Conservation (phyloP, 2,329 filamentous ascomycete genomes). For the Fusarium musae region DNA sequence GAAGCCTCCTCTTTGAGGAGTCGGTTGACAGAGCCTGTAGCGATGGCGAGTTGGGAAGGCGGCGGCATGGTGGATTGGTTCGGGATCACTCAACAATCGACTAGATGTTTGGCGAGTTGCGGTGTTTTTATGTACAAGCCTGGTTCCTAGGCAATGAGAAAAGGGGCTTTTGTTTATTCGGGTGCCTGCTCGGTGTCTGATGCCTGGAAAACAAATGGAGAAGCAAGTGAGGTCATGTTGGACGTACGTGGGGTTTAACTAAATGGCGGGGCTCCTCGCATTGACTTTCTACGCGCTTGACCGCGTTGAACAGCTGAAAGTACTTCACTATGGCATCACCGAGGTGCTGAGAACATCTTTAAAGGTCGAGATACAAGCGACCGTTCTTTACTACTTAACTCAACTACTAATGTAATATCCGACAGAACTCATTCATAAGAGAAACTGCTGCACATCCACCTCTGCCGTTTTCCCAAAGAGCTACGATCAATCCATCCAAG, state of each 20-base stretch:
- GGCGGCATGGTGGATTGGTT: slow-evolving; percentile 71
- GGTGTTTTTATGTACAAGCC: not conserved
- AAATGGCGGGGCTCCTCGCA: slow-evolving; percentile 40
- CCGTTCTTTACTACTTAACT: slow-evolving; percentile 20
- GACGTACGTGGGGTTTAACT: slow-evolving; percentile 39
- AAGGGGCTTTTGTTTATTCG: slow-evolving; percentile 1
- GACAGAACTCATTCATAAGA: slow-evolving; percentile 31
- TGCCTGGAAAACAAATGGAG: slow-evolving; percentile 22
- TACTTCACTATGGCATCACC: not conserved
- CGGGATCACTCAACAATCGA: not conserved
- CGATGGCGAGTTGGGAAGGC: slow-evolving; percentile 80
- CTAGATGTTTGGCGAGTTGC: not conserved
- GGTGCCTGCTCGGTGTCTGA: slow-evolving; percentile 38
- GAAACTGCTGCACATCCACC: slow-evolving; percentile 21
- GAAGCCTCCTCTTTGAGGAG: slow-evolving; percentile 91
- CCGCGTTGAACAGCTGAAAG: not conserved
- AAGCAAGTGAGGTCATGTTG: slow-evolving; percentile 46
- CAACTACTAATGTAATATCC: slow-evolving; percentile 20
- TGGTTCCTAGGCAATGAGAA: not conserved
- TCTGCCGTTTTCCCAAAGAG: slow-evolving; percentile 42
- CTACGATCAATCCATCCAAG: slow-evolving; percentile 34
- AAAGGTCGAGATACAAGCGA: not conserved
- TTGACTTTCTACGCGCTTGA: slow-evolving; percentile 7
- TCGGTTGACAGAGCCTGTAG: slow-evolving; percentile 81
- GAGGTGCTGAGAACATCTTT: not conserved